These are phyloP conservation scores for Candida broadrunensis DNA, from an alignment of 805 yeast species.

Conservation along the genomic window DNA sequence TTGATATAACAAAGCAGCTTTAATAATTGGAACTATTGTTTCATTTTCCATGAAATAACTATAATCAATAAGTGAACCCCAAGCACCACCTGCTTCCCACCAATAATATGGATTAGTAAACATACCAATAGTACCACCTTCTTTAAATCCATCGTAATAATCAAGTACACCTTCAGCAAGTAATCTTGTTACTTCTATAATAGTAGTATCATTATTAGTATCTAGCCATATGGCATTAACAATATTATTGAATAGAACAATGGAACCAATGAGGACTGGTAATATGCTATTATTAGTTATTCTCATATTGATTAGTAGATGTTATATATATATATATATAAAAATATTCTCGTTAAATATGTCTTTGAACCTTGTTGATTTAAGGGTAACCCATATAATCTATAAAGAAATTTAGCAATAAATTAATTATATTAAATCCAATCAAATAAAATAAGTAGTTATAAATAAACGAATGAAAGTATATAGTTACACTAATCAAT, in stretches of 20 bases:
- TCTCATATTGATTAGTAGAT: no score
- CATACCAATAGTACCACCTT: conserved; percentile 85
- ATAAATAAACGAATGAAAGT: no score
- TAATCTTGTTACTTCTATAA: conserved; percentile 54
- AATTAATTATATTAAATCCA: no score
- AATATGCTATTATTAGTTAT: background rate
- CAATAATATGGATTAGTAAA: conserved; percentile 90
- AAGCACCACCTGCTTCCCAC: conserved; percentile 99
- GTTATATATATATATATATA: no score
- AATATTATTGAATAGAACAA: conserved; percentile 2
- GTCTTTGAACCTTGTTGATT: no score
- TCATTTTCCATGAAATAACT: conserved; percentile 67
- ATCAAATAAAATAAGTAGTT: no score
- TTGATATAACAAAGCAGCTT: conserved; percentile 68
- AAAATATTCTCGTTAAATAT: no score
- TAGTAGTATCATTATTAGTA: conserved; percentile 39
- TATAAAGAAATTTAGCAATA: no score
- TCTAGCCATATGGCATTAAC: conserved; percentile 30
- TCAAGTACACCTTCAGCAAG: conserved; percentile 74
- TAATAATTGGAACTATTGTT: conserved; percentile 58
- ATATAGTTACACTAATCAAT: no score
- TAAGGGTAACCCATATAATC: no score
- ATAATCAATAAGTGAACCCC: conserved; percentile 84
- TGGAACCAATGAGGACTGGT: background rate
- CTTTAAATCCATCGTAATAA: conserved; percentile 66